Conservation (phyloP, 2,329 filamentous ascomycete genomes). For the Calonectria ilicicola region DNA sequence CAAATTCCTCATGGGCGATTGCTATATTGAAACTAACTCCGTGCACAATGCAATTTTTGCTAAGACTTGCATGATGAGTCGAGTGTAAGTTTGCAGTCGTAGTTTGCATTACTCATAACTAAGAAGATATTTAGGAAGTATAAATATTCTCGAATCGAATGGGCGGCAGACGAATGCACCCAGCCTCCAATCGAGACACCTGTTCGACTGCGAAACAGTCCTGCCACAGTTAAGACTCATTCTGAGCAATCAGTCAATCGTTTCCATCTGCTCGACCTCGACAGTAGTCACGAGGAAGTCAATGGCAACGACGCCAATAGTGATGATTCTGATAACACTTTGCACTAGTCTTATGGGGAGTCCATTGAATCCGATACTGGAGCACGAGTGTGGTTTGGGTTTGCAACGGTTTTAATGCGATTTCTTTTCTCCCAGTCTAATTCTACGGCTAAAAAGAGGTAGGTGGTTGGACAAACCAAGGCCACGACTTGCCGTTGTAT, state of each 20-base stretch:
- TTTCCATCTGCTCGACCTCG: conserved; percentile 69
- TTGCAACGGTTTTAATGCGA: background rate
- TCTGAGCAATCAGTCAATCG: conserved; percentile 63
- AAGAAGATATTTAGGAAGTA: conserved; percentile 65
- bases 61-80: conserved; percentile 81
- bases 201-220: background rate
- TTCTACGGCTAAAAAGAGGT: background rate
- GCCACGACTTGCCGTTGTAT: background rate
- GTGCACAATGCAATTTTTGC: conserved; percentile 82
- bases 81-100: conserved; percentile 53
- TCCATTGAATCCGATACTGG: background rate
- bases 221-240: background rate
- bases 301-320: conserved; percentile 8
- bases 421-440: background rate
- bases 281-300: conserved; percentile 53
- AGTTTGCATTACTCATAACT: background rate
- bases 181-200: conserved; percentile 59
- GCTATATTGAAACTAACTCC: conserved; percentile 81
- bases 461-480: background rate
- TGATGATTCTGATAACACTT: conserved; percentile 5
- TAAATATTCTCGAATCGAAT: conserved; percentile 77
- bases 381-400: background rate
- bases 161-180: conserved; percentile 79
- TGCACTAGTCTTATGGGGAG: background rate
- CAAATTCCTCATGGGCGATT: conserved; percentile 68